Base-by-base conservation (phyloP, 2,329 filamentous ascomycete genomes). In the Epichloe glyceriae region DNA sequence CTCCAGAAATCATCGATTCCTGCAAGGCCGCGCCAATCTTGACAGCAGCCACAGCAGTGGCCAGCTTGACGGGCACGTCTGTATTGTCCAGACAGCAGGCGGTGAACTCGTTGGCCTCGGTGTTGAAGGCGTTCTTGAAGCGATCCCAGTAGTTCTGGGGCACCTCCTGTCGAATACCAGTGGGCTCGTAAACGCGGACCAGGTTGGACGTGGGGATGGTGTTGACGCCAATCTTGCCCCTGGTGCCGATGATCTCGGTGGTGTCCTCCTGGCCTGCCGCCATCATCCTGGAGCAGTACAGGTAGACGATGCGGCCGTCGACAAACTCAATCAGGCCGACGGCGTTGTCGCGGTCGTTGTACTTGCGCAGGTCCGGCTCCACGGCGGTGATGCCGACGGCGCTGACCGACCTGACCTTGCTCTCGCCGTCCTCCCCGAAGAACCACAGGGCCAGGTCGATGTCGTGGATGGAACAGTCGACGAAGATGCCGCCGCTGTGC, bases 391-490 rank as follows among this genome's bases (percentile, higher is more conserved):
- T 63, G 7, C 61, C 62, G 0, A 61, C 53, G 3, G 61, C 62
- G 8, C 59, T 58, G 1, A 63, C 61, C 8, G 57, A 60, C 53
- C 56, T 57, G 47, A 61, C 56, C 5, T 56, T 55, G 11, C 54
- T 54, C 38, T 54, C 53, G 30, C 51, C 49, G 37, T 62, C 61
- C 14, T 63, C 55, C 8, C 61, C 60, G 15, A 63, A 62, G 53
- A 63, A 63, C 57, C 61, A 63, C 34, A 63, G 45, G 0, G 61
- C 60, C 11, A 63, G 49, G 47, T 62, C 60, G 8, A 85, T 85
- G 60, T 85, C 81, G 67, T 85, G 82, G 60, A 85, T 78, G 47
- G 76, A 78, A 67, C 78, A 82, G 67, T 86, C 82, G 47, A 85
- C 82, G 57, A 85, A 85, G 60, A 85, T 83, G n/a, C 81, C 81